Evolutionary conservation across 352 stramenopile genomes (phyloP), one percentile per base, ranked within the genome.

Genomic region (Phytophthora tubulina): DNA sequence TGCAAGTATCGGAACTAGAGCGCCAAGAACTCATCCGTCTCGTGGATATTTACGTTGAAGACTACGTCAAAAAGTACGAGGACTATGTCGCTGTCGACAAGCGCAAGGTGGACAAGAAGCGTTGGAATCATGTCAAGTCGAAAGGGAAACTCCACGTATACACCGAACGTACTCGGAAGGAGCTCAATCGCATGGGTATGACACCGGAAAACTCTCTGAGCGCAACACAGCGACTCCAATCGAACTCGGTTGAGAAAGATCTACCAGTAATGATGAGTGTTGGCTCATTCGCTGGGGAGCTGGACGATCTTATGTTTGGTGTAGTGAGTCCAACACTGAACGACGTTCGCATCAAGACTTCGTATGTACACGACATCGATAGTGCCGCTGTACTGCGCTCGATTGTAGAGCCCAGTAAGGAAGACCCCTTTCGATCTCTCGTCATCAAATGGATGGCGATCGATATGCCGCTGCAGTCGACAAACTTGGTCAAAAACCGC

Each of bases 281-380:
- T 0, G 73, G 73, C 11, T 70, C 51, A 0, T 46, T 80, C 15
- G 53, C 63, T 1, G 73, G 70, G 11, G 42, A 72, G 11, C 45
- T 79, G 32, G 69, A 81, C 35, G 74, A 81, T 56, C 48, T 79
- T 3, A 79, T 81, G 72, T 75, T 68, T 55, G 74, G 74, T 2
- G 45, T 72, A 17, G 42, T 74, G 8, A 80, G 72, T 53, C 68
- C 73, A 15, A 77, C 68, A 8, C 45, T 75, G 35, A 59, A 67
- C n/a, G 51, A 65, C 6, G 77, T 77, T 68, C 61, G 58, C 3
- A 56, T 80, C n/a, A 80, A 80, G 27, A 45, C 58, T 33, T 64
- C 50, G 0, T 68, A 72, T 42, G 67, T 72, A 8, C 52, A 72
- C 6, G 73, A 78, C 15, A 30, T 72, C 1, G 39, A 54, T 10